These are phyloP conservation scores for Phytophthora megakarya DNA, from an alignment of 352 stramenopile genomes.

Conservation along the genomic window DNA sequence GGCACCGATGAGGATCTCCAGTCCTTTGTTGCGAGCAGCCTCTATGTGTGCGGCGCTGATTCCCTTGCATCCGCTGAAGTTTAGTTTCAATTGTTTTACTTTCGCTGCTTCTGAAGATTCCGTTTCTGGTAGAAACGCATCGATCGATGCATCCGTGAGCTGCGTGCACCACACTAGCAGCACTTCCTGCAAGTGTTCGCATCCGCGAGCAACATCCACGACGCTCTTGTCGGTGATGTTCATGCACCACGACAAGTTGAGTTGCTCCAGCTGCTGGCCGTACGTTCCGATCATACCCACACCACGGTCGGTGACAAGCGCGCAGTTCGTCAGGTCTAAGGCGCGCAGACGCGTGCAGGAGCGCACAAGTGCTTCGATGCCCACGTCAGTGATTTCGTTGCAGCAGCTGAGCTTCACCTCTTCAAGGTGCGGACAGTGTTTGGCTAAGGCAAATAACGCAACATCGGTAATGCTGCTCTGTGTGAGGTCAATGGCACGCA, in stretches of 20 bases:
- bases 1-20: conserved; percentile 38
- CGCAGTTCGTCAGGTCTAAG: conserved; percentile 83
- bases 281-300: conserved; percentile 58
- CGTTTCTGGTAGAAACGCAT: conserved; percentile 47
- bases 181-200: conserved; percentile 62
- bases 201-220: conserved; percentile 66
- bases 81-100: conserved; percentile 42
- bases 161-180: conserved; percentile 86
- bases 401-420: conserved; percentile 78
- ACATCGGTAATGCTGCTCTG: conserved; percentile 77
- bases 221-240: conserved; percentile 90
- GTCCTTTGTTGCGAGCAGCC: conserved; percentile 36
- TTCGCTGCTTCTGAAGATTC: conserved; percentile 13
- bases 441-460: conserved; percentile 63
- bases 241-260: conserved; percentile 89
- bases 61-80: conserved; percentile 75
- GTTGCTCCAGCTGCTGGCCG: conserved; percentile 56
- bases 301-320: conserved; percentile 76
- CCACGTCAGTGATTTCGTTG: conserved; percentile 77
- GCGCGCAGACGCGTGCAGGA: conserved; percentile 54
- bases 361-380: conserved; percentile 65
- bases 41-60: conserved; percentile 47
- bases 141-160: conserved; percentile 72
- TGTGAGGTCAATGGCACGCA: conserved; percentile 71
- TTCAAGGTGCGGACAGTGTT: conserved; percentile 68